Percentiles rank a stretch among this genome's conserved stretches.
Conservation (phyloP, 495 filamentous ascomycete species). For the Hamigera avellanea region DNA sequence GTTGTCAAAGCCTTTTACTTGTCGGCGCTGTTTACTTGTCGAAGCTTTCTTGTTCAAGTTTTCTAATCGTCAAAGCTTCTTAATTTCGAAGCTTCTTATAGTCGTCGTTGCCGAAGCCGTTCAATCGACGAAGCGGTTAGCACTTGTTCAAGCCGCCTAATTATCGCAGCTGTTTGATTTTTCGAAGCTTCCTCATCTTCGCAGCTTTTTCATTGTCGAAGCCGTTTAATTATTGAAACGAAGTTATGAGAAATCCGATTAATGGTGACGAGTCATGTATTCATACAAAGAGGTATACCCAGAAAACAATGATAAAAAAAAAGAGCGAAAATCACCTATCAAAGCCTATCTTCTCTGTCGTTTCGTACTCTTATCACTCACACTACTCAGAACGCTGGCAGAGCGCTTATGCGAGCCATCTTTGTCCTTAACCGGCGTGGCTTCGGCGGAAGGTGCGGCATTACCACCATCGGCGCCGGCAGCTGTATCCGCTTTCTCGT, state of each 20-base stretch:
- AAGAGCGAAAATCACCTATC: slow-evolving; percentile 1
- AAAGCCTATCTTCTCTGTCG: slow-evolving; percentile 50
- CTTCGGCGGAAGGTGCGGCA: slow-evolving; percentile 6
- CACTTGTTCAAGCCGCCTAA: no score
- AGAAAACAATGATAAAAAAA: slow-evolving; percentile 7
- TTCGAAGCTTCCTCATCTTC: no score
- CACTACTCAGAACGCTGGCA: slow-evolving; percentile 58
- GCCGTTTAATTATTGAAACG: no score
- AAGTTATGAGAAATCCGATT: neutral
- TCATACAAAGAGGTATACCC: slow-evolving; percentile 28
- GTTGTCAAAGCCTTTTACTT: no score
- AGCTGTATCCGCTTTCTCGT: neutral
- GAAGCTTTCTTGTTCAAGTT: no score
- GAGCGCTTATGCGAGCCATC: slow-evolving; percentile 51
- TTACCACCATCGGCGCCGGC: slow-evolving; percentile 5
- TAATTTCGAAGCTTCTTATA: no score
- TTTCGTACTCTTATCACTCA: slow-evolving; percentile 61
- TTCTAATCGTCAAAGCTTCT: no score
- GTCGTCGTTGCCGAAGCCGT: no score
- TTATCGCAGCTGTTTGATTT: no score
- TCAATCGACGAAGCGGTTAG: no score
- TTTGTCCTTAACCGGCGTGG: slow-evolving; percentile 11
- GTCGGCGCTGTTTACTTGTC: no score
- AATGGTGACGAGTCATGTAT: neutral
- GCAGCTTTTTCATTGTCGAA: no score